Evolutionary conservation across 371 early-diverging fungal genomes (phyloP).

Genomic region (Antonospora locustae): DNA sequence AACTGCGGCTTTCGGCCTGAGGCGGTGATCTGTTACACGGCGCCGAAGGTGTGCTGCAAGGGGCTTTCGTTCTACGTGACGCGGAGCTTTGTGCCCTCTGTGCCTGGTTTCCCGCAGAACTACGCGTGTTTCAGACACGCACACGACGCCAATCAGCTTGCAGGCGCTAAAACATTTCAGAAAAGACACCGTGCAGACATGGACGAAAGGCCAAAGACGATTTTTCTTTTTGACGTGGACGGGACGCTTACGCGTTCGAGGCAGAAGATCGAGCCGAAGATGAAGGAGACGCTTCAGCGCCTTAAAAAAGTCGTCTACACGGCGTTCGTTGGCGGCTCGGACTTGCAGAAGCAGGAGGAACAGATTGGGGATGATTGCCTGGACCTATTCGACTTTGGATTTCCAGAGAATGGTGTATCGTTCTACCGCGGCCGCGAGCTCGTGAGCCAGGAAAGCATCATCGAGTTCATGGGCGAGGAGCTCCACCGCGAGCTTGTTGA

Average conservation of each 20-base stretch:
- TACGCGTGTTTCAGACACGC: too few relatives aligned
- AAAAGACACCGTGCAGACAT: too few relatives aligned
- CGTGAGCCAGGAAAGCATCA: conserved; percentile 63
- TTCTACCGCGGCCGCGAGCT: conserved; percentile 68
- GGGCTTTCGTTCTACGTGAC: not conserved
- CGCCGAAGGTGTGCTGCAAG: conserved; percentile 10
- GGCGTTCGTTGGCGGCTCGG: conserved; percentile 96
- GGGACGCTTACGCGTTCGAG: conserved; percentile 83
- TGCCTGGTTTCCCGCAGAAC: too few relatives aligned
- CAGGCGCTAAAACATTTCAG: too few relatives aligned
- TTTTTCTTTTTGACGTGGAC: conserved; percentile 90
- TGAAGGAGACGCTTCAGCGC: conserved; percentile 63
- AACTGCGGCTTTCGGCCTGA: conserved; percentile 1
- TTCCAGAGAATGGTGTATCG: conserved; percentile 94
- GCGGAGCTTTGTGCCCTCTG: conserved; percentile 7
- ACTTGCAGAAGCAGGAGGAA: conserved; percentile 84
- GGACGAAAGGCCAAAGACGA: conserved; percentile 24
- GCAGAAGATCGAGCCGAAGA: conserved; percentile 59
- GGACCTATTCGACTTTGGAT: conserved; percentile 79
- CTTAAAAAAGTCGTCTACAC: conserved; percentile 74
- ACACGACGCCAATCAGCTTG: too few relatives aligned
- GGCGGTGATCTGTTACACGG: not conserved
- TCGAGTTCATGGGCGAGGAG: conserved; percentile 81
- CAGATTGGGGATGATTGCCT: conserved; percentile 78
- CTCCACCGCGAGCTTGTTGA: conserved; percentile 76